Base-by-base conservation (phyloP, 208 protist genomes). In the Porcisia deanei region DNA sequence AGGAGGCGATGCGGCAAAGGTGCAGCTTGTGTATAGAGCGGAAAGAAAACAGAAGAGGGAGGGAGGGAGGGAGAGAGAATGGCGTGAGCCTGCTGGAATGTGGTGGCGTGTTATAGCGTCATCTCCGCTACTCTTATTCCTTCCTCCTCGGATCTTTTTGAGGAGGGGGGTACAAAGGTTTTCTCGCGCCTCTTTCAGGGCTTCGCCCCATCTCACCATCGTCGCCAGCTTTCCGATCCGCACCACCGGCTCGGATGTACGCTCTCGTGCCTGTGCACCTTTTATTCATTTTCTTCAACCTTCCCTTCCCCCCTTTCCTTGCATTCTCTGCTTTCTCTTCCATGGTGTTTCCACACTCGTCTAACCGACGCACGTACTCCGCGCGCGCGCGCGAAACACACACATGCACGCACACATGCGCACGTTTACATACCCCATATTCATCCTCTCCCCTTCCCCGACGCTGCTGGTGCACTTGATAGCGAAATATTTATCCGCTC, bases 351-450 rank as follows among this genome's bases (percentile, higher is more conserved):
- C 41, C 20, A 67, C 41, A 7, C 43, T 30, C 22, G 16, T n/a
- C 22, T 34, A 49, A 47, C 18, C 18, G 22, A 37, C 7, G 22
- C 63, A 34, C 41, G 25, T 30, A 25, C 72, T 2, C 22, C 54
- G n/a, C 41, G 43, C 72, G 30, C 72, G 30, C 14, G 81, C 8
- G 77, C 82, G 20, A 77, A 86, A 3, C 83, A 18, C 64, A 64
- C 57, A 79, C 69, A 68, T 76, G 74, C 71, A 76, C 71, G 63
- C 67, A 68, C 57, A 65, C 55, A 71, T 53, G 41, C 10, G 57
- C 54, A 39, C 12, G 71, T 18, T 43, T 7, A 67, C 39, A 67
- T 22, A 39, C 16, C 7, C 7, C 12, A 39, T 47, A 55, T 25
- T 54, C 54, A 22, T 0, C 12, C 4, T 58, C 22, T 45, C 12